Percentiles rank a stretch among this genome's conserved stretches.
Evolutionary conservation across 768 basidiomycete genomes (phyloP).

Genomic region (Rhodotorula taiwanensis): DNA sequence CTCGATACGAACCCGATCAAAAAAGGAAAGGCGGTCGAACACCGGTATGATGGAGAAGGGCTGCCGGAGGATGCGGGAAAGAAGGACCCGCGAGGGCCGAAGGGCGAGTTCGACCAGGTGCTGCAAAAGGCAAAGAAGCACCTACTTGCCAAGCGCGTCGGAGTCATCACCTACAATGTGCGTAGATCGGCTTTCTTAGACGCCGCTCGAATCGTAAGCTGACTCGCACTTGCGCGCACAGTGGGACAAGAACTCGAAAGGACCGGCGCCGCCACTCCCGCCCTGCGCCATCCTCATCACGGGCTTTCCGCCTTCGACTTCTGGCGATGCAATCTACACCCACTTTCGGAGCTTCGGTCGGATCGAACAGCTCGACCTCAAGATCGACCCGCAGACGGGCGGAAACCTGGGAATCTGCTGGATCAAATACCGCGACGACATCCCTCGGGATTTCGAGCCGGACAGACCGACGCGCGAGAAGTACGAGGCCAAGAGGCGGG

Average conservation of each 20-base stretch:
- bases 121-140: conserved; percentile 37
- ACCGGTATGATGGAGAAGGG: conserved; percentile 55
- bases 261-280: conserved; percentile 62
- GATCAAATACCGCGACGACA: conserved; percentile 53
- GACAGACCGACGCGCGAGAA: conserved; percentile 20
- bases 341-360: conserved; percentile 61
- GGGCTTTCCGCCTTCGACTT: conserved; percentile 64
- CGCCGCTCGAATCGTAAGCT: not conserved
- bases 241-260: conserved; percentile 68
- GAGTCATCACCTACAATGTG: conserved; percentile 57
- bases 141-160: conserved; percentile 44
- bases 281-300: conserved; percentile 60
- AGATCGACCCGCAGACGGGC: conserved; percentile 72
- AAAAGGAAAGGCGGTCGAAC: conserved; percentile 57
- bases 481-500: conserved; percentile 19
- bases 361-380: conserved; percentile 63
- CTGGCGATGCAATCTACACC: conserved; percentile 58
- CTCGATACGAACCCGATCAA: conserved; percentile 28
- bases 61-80: conserved; percentile 49
- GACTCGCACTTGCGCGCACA: conserved; percentile 46
- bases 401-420: conserved; percentile 73
- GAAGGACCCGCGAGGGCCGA: conserved; percentile 55
- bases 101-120: conserved; percentile 40
- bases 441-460: conserved; percentile 9
- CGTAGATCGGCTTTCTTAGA: conserved; percentile 39